phyloP scores from a whole-genome alignment of 768 basidiomycete genomes.

The Trametes cinnabarina region DNA sequence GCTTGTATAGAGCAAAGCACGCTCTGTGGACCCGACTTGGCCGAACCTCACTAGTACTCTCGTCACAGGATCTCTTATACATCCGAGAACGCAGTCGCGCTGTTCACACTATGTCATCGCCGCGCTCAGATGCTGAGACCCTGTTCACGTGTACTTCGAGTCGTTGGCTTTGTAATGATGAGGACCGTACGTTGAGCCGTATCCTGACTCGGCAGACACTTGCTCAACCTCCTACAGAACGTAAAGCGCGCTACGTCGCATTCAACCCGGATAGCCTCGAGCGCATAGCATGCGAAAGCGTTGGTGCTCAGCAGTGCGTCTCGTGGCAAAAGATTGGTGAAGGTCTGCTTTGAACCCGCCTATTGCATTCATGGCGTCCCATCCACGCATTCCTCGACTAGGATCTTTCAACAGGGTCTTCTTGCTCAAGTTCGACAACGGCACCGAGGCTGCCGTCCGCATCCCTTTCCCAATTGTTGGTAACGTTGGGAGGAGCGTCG shows the following conservation, averaged over 20 bases:
- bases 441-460: background rate
- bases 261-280: slow-evolving; percentile 3
- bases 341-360: background rate
- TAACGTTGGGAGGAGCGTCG: background rate
- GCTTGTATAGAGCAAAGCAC: background rate
- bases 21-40: background rate
- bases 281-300: background rate
- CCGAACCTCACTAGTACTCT: background rate
- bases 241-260: background rate
- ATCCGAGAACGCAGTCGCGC: background rate
- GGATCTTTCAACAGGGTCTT: slow-evolving; percentile 5
- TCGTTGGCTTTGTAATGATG: slow-evolving; percentile 5
- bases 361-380: background rate
- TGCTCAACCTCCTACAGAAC: background rate
- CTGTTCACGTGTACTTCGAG: background rate
- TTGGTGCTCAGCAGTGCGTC: background rate
- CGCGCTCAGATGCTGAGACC: background rate
- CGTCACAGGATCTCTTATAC: background rate
- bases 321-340: background rate
- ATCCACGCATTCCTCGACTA: background rate
- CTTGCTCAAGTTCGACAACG: slow-evolving; percentile 3
- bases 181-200: background rate
- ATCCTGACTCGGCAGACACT: background rate
- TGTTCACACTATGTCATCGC: background rate
- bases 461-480: background rate